Percentiles rank a stretch among this genome's conserved stretches.
Conservation (phyloP, 768 basidiomycete species). For the Roridomyces roridus region DNA sequence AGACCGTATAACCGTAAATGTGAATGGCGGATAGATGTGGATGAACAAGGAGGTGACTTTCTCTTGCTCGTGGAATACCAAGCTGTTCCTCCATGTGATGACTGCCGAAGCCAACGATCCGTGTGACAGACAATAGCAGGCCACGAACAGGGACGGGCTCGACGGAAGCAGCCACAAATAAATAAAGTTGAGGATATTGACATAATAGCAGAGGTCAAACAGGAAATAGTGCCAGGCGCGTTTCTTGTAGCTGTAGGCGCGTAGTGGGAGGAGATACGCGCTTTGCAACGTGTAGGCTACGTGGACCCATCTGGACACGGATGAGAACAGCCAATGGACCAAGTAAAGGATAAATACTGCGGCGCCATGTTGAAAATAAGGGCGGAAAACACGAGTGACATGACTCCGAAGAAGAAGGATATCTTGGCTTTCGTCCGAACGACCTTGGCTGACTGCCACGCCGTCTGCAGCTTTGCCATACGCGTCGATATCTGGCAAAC, state of each 20-base stretch:
- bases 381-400: constrained; percentile 84
- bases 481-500: constrained; percentile 72
- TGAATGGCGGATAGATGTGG: constrained; percentile 91
- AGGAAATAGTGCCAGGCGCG: constrained; percentile 92
- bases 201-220: constrained; percentile 93
- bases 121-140: constrained; percentile 92
- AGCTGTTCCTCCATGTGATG: constrained; percentile 97
- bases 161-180: constrained; percentile 91
- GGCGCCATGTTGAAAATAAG: constrained; percentile 90
- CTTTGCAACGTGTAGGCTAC: constrained; percentile 83
- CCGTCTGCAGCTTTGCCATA: constrained; percentile 74
- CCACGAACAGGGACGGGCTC: constrained; percentile 81
- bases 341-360: constrained; percentile 57
- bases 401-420: constrained; percentile 94
- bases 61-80: constrained; percentile 97
- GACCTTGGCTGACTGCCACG: constrained; percentile 94
- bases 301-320: constrained; percentile 77
- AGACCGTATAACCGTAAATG: constrained; percentile 89
- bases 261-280: constrained; percentile 80
- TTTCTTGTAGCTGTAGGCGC: constrained; percentile 88
- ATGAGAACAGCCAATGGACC: constrained; percentile 19
- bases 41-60: constrained; percentile 96
- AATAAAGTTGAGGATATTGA: constrained; percentile 88
- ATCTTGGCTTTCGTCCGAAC: constrained; percentile 83
- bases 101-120: constrained; percentile 93